These are phyloP conservation scores for Nidula microcarpa DNA, from an alignment of 768 basidiomycete species.

Conservation along the genomic window DNA sequence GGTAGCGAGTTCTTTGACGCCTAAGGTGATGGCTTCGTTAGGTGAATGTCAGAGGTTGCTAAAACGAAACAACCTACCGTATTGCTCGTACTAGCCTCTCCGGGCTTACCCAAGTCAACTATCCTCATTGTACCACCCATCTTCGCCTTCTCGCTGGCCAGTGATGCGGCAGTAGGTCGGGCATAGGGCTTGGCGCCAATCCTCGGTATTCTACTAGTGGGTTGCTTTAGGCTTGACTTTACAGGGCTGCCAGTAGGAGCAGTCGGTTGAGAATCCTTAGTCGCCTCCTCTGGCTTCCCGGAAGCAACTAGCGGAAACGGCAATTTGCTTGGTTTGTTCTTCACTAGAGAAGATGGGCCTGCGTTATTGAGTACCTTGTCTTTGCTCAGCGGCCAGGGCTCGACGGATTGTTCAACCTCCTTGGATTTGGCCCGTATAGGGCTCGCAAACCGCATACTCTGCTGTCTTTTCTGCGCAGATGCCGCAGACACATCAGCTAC, in stretches of 20 bases:
- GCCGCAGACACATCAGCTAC: slow-evolving; percentile 28
- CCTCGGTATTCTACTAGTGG: slow-evolving; percentile 59
- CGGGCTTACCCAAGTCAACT: slow-evolving; percentile 16
- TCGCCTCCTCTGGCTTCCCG: slow-evolving; percentile 5
- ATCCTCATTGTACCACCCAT: slow-evolving; percentile 7
- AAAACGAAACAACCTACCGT: slow-evolving; percentile 1
- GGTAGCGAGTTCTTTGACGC: too few species aligned
- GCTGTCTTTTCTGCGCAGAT: slow-evolving; percentile 23
- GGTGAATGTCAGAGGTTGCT: too few species aligned
- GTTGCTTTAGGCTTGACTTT: slow-evolving; percentile 48
- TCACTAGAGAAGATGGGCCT: slow-evolving; percentile 1
- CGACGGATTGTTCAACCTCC: background rate
- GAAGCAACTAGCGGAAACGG: slow-evolving; percentile 31
- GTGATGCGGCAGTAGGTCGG: slow-evolving; percentile 21
- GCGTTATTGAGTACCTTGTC: background rate
- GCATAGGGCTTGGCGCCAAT: slow-evolving; percentile 58
- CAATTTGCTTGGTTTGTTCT: slow-evolving; percentile 10
- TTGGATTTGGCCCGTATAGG: slow-evolving; percentile 11
- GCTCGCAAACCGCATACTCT: slow-evolving; percentile 18
- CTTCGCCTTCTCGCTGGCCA: background rate
- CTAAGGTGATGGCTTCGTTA: too few species aligned
- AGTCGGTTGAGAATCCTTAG: background rate
- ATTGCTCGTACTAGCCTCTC: slow-evolving; percentile 2
- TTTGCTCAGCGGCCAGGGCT: background rate
- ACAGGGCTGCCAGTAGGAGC: slow-evolving; percentile 11